Evolutionary conservation across 129 eudicot genomes (phyloP), one percentile per base, ranked within the genome.

Genomic region (Pseudognaphalium luteoalbum): DNA sequence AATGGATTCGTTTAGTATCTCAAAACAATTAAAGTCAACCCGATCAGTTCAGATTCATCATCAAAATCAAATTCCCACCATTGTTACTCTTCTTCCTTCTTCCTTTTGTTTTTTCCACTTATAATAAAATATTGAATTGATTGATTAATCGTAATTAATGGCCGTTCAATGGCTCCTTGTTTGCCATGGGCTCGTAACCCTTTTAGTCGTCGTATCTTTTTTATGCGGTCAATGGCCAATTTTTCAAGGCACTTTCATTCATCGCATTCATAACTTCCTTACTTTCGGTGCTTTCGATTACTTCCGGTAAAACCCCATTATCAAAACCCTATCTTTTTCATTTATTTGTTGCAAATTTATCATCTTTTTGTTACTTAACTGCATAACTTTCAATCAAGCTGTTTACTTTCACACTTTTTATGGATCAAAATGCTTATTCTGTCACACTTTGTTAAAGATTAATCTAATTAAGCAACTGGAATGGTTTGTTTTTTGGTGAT

Each of bases 171-270:
- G 97, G 98, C 71, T 88, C 71, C 81, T 93, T 71, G 86, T 90
- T 2, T 86, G 92, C 85, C 98, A 93, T 72, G 98, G 96, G 19
- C 21, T 88, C 7, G 76, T 77, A 66, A 93, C 97, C 1, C 72
- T 90, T n/a, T 63, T 93, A 66, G 96, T 93, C 42, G 72, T 93
- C 29, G 88, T 88, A 0, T 90, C 98, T 1, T 93, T 93, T 64
- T 83, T 93, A 14, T 93, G 96, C 78, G 98, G 98, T n/a, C 92
- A 88, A 10, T 90, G 96, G 98, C 98, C 98, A 0, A 85, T 93
- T n/a, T 93, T 93, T 51, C 85, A 90, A 56, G 95, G 96, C 81
- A 90, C 96, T 66, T 93, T 93, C 84, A 81, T 93, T 68, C 82
- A 87, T 73, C 82, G 86, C 70, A 74, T 90, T 78, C 89, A 90